phyloP scores from a whole-genome alignment of 306 rosid species.

The Fragaria vesca region DNA sequence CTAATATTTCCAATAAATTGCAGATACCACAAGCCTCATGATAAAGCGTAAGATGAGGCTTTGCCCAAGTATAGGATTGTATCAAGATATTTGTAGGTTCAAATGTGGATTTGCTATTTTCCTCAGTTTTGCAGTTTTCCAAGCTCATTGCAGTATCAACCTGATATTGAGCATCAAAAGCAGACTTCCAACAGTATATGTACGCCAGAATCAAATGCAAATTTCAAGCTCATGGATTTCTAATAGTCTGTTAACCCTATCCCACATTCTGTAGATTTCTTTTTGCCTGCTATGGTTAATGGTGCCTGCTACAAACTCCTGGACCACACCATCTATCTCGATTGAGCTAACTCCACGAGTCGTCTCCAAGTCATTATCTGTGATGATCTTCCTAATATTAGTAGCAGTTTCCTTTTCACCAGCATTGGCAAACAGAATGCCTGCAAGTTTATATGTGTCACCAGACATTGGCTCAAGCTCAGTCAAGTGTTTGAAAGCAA shows the following conservation, averaged over 20 bases:
- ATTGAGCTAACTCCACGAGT: constrained; percentile 41
- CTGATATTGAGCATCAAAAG: not conserved
- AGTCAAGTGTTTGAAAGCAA: constrained; percentile 32
- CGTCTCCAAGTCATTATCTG: constrained; percentile 36
- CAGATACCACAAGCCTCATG: not conserved
- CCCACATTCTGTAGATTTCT: constrained; percentile 32
- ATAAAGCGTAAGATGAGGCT: not conserved
- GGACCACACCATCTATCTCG: constrained; percentile 35
- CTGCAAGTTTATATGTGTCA: constrained; percentile 49
- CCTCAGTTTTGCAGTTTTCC: not conserved
- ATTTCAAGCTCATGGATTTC: not conserved
- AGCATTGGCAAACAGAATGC: constrained; percentile 36
- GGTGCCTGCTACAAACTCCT: constrained; percentile 39
- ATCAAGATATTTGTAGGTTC: not conserved
- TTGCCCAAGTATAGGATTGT: not conserved
- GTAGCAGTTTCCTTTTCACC: constrained; percentile 33
- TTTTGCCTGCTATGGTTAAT: constrained; percentile 17
- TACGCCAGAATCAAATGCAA: not conserved
- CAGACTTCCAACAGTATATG: not conserved
- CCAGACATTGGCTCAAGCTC: constrained; percentile 44
- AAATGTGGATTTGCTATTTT: not conserved
- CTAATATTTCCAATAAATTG: not conserved
- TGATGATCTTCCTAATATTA: constrained; percentile 26
- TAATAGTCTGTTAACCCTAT: constrained; percentile 9
- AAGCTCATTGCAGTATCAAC: not conserved